A percentile compares a stretch with the other conserved stretches of the same genome.
These are phyloP conservation scores for Candida namnaoensis DNA, from an alignment of 805 yeast genomes.

Conservation along the genomic window DNA sequence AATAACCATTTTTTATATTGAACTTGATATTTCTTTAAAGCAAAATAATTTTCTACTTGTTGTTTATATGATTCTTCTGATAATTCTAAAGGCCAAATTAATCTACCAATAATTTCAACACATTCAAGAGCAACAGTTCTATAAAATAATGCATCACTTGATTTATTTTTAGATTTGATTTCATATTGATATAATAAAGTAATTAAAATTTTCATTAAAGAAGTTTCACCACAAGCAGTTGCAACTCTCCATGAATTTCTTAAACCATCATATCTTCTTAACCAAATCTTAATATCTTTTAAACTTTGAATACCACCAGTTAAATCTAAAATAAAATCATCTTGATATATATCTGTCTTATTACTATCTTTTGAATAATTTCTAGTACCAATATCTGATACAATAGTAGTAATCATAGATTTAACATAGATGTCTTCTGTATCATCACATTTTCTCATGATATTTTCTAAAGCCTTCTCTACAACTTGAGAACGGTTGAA, in stretches of 20 bases:
- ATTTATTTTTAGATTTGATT: conserved; percentile 21
- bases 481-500: neutral
- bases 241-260: conserved; percentile 73
- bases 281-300: conserved; percentile 84
- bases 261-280: conserved; percentile 72
- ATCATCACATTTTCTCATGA: neutral
- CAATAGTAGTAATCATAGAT: neutral
- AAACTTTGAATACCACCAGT: conserved; percentile 40
- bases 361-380: too few relatives aligned
- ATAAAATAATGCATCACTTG: conserved; percentile 18
- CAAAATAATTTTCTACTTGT: conserved; percentile 48
- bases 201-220: conserved; percentile 60
- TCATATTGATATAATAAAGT: conserved; percentile 76
- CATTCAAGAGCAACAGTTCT: conserved; percentile 53
- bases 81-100: conserved; percentile 82
- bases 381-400: neutral
- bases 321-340: conserved; percentile 22
- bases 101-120: conserved; percentile 70
- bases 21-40: conserved; percentile 58
- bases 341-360: neutral
- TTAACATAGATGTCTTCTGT: neutral
- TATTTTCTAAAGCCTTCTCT: neutral
- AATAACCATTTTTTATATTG: conserved; percentile 64
- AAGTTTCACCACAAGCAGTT: conserved; percentile 75
- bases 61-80: conserved; percentile 43